Evolutionary conservation across 2,329 filamentous ascomycete species (phyloP), one percentile per base, ranked within the genome.

Genomic region (Rutstroemia sp.): DNA sequence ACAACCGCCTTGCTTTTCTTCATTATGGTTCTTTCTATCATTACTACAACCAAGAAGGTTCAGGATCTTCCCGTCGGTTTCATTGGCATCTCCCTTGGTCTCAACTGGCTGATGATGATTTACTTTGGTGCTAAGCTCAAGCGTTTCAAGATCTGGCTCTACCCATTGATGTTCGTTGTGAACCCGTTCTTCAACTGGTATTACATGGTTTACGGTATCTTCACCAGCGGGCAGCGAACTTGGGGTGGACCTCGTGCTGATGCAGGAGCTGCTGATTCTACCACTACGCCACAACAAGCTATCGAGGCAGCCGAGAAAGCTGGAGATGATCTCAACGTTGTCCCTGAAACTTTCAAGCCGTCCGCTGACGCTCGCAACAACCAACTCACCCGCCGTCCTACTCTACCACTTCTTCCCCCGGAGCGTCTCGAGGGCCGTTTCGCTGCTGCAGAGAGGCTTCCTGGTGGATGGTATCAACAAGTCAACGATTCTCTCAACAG

Each of bases 101-200:
- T 97, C 40, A 97, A 97, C 70, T 97, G 92, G 87, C 70, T 90
- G 50, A 82, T 97, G 70, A 97, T 97, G 92, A 75, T 97, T 59
- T 97, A 96, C 75, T 96, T 97, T 70, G 92, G 90, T 23, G 81
- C 86, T 55, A 91, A 89, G 72, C 80, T 97, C 49, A 85, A 86
- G 59, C 82, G 94, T 10, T 96, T 87, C 76, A 97, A 99, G 76
- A 88, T 95, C 60, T 92, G 89, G 86, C 77, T 97, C 5, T 97
- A 97, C 69, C 92, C 92, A 0, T 66, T 97, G 60, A 96, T 97
- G 91, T 97, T 96, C 69, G 74, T 96, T 48, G 72, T 96, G 61
- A 97, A 96, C 68, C 92, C 94, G 0, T 95, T 97, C 69, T 92
- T 96, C 78, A 97, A 97, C 73, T 97, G 92, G 92, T 82, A 90